phyloP scores from a whole-genome alignment of 2,329 filamentous ascomycete genomes.

The Xylariaceae sp. region DNA sequence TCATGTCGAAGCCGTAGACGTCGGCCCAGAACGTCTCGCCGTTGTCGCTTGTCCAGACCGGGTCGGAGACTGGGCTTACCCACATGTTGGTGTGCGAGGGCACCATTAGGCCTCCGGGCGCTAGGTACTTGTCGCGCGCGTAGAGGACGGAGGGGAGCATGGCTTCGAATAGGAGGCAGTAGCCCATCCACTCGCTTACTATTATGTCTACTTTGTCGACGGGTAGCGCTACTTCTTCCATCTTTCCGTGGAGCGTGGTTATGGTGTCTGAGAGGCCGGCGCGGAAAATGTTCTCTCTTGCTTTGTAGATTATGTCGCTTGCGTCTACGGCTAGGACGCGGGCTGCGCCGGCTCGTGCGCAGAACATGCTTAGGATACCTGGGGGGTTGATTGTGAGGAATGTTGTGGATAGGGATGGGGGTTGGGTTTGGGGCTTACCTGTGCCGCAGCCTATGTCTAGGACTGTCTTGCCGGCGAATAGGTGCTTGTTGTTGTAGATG shows the following conservation, averaged over 20 bases:
- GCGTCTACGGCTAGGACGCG: slow-evolving; percentile 90
- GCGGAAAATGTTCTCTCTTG: slow-evolving; percentile 75
- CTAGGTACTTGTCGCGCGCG: slow-evolving; percentile 82
- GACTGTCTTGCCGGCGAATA: slow-evolving; percentile 82
- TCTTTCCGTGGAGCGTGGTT: slow-evolving; percentile 75
- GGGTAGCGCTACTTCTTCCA: slow-evolving; percentile 79
- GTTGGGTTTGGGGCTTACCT: slow-evolving; percentile 36
- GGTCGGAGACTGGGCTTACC: slow-evolving; percentile 74
- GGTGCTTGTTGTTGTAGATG: slow-evolving; percentile 83
- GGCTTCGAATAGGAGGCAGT: slow-evolving; percentile 86
- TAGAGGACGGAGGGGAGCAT: slow-evolving; percentile 93
- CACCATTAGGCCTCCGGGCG: slow-evolving; percentile 74
- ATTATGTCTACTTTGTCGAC: slow-evolving; percentile 86
- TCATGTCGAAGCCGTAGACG: slow-evolving; percentile 92
- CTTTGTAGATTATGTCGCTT: slow-evolving; percentile 83
- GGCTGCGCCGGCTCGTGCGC: slow-evolving; percentile 80
- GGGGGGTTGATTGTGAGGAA: neutral
- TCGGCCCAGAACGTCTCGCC: slow-evolving; percentile 83
- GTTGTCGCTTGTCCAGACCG: slow-evolving; percentile 72
- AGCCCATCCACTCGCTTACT: slow-evolving; percentile 98
- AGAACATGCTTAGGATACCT: slow-evolving; percentile 92
- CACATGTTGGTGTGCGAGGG: slow-evolving; percentile 81
- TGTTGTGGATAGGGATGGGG: too few relatives aligned
- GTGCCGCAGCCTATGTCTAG: slow-evolving; percentile 87
- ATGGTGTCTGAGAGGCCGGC: slow-evolving; percentile 73